phyloP scores from a whole-genome alignment of 371 early-diverging fungal genomes.

The Apophysomyces sp. region DNA sequence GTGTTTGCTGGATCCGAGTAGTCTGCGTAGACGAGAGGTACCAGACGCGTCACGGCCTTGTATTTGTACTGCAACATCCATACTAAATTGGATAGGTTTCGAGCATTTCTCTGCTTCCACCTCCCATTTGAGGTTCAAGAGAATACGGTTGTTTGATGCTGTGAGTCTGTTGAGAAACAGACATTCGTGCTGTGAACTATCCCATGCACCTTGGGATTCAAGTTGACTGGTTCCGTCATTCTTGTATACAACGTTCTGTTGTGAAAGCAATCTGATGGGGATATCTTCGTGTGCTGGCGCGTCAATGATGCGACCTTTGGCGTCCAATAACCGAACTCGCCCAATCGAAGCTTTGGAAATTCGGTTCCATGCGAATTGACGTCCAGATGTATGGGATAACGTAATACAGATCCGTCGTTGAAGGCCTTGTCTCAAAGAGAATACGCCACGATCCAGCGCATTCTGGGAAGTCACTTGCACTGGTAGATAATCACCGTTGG shows the following conservation, averaged over 20 bases:
- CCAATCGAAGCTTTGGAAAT: constrained; percentile 64
- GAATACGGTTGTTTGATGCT: constrained; percentile 53
- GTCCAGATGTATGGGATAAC: constrained; percentile 76
- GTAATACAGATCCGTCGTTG: constrained; percentile 76
- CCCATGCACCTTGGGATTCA: constrained; percentile 73
- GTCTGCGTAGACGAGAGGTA: constrained; percentile 37
- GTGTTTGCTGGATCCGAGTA: constrained; percentile 33
- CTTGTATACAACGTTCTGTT: constrained; percentile 47
- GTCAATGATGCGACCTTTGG: constrained; percentile 61
- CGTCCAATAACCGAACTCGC: constrained; percentile 63
- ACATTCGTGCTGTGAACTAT: constrained; percentile 79
- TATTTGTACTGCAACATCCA: constrained; percentile 67
- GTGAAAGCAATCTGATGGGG: constrained; percentile 48
- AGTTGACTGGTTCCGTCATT: constrained; percentile 67
- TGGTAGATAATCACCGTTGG: constrained; percentile 72
- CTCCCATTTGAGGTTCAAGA: constrained; percentile 56
- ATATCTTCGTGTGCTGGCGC: constrained; percentile 54
- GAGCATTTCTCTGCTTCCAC: constrained; percentile 61
- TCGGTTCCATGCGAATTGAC: constrained; percentile 63
- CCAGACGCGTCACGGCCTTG: constrained; percentile 57
- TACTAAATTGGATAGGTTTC: constrained; percentile 57
- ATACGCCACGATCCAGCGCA: constrained; percentile 62
- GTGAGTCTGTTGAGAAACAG: constrained; percentile 73
- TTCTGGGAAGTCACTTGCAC: constrained; percentile 63
- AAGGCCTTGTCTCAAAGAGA: constrained; percentile 80